A percentile compares a stretch with the other conserved stretches of the same genome.
Conservation (phyloP, 2,329 filamentous ascomycete genomes). For the Neocatenulostroma microsporum region DNA sequence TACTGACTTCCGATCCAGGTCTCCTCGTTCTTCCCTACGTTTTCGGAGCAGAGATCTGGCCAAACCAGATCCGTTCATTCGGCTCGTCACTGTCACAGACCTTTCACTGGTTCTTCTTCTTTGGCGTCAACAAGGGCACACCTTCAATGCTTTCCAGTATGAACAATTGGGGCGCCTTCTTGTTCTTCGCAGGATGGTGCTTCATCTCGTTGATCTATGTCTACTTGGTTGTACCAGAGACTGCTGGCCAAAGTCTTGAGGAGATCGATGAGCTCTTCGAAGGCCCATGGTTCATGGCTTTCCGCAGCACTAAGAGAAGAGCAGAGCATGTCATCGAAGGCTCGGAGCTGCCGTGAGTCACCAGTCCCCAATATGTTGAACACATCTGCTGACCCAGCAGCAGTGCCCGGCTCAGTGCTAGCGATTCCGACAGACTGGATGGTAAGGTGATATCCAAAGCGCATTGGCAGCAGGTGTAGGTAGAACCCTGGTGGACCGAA, state of each 20-base stretch:
- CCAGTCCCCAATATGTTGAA: no score
- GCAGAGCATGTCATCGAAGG: neutral
- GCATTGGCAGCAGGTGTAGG: no score
- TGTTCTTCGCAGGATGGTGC: conserved; percentile 38
- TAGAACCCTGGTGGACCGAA: no score
- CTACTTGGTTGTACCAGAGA: conserved; percentile 36
- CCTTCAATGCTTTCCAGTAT: conserved; percentile 33
- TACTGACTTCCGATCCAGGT: no score
- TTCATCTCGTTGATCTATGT: conserved; percentile 33
- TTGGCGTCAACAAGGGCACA: conserved; percentile 29
- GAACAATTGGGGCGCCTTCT: conserved; percentile 37
- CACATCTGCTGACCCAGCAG: no score
- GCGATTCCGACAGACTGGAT: no score
- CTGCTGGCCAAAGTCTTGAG: conserved; percentile 33
- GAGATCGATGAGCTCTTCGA: conserved; percentile 34
- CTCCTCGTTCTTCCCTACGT: conserved; percentile 39
- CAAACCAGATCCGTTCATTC: conserved; percentile 40
- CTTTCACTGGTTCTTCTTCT: conserved; percentile 41
- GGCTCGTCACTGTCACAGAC: conserved; percentile 34
- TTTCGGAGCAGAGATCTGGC: conserved; percentile 40
- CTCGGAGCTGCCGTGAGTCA: neutral
- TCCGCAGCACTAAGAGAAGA: neutral
- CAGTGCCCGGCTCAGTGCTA: no score
- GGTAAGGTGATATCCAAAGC: no score
- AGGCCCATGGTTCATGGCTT: conserved; percentile 16